Conservation (phyloP, 352 stramenopile genomes). For the Thalassiosira pacifica region DNA sequence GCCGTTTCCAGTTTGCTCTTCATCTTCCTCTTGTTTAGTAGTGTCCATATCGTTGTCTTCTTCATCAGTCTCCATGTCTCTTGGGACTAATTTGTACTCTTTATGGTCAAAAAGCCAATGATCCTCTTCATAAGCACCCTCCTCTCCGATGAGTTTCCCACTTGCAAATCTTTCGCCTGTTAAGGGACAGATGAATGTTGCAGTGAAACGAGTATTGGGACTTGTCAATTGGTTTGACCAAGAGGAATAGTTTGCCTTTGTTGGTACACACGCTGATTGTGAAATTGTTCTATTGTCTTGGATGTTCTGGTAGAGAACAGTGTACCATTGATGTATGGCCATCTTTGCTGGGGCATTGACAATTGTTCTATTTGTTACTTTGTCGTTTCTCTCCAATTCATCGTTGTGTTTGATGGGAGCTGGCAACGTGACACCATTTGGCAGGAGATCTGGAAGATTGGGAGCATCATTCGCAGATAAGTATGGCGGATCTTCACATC, state of each 20-base stretch:
- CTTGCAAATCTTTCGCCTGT: slow-evolving; percentile 52
- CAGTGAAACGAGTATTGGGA: slow-evolving; percentile 35
- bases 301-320: slow-evolving; percentile 14
- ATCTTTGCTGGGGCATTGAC: slow-evolving; percentile 21
- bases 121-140: slow-evolving; percentile 32
- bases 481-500: slow-evolving; percentile 53
- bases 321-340: slow-evolving; percentile 44
- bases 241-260: slow-evolving; percentile 17
- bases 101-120: slow-evolving; percentile 37
- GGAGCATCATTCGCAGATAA: slow-evolving; percentile 39
- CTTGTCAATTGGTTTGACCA: slow-evolving; percentile 31
- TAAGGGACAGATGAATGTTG: slow-evolving; percentile 58
- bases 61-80: not conserved
- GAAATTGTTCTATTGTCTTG: slow-evolving; percentile 10
- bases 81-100: slow-evolving; percentile 25
- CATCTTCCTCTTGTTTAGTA: too few relatives aligned
- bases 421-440: slow-evolving; percentile 34
- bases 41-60: slow-evolving; percentile 1
- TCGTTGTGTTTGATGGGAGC: not conserved
- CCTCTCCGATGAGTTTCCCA: slow-evolving; percentile 31
- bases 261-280: slow-evolving; percentile 22
- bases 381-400: not conserved
- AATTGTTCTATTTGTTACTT: too few relatives aligned
- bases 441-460: slow-evolving; percentile 36
- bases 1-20: too few relatives aligned